Evolutionary conservation across 2,329 filamentous ascomycete species (phyloP).

Genomic region (Pseudogymnoascus pannorum): DNA sequence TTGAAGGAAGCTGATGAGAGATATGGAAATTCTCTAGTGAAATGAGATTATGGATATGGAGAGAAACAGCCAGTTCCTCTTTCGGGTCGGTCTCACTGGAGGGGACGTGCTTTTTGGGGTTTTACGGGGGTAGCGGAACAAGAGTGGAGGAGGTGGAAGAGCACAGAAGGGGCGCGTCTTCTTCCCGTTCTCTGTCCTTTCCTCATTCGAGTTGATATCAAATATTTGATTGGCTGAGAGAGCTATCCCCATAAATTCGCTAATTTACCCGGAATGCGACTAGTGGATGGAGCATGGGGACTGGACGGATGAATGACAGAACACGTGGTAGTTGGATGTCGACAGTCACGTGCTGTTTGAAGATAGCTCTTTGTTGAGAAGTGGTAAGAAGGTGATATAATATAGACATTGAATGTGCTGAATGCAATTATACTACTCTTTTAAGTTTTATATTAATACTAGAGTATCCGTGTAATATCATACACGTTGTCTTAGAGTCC

Average conservation of each 20-base stretch:
- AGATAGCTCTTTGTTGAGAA: too few relatives aligned
- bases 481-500: too few relatives aligned
- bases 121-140: not conserved
- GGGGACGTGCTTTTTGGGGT: conserved; percentile 1
- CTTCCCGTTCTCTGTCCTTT: conserved; percentile 2
- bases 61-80: not conserved
- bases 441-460: too few relatives aligned
- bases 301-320: not conserved
- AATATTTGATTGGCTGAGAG: not conserved
- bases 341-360: not conserved
- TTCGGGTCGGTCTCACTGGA: not conserved
- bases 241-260: conserved; percentile 6
- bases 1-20: not conserved
- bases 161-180: not conserved
- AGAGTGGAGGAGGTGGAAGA: conserved; percentile 5
- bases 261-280: conserved; percentile 4
- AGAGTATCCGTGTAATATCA: too few relatives aligned
- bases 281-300: not conserved
- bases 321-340: not conserved
- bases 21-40: conserved; percentile 1
- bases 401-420: too few relatives aligned
- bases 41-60: not conserved
- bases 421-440: too few relatives aligned
- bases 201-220: not conserved
- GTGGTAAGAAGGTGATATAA: not conserved